Conservation (phyloP, 2,329 filamentous ascomycete genomes). For the Cryphonectria naterciae region DNA sequence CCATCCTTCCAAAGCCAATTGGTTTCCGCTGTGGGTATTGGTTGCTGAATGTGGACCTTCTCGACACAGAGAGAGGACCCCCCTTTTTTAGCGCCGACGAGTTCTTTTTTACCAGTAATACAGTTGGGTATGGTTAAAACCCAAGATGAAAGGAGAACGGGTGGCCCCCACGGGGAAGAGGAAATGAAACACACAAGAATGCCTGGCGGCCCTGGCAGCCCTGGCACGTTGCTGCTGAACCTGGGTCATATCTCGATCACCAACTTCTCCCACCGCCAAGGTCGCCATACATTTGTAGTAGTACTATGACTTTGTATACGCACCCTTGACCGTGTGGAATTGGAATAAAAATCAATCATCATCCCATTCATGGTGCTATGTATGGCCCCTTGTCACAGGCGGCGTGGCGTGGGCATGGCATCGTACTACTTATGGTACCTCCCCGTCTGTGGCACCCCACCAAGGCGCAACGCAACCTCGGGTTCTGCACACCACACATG, state of each 20-base stretch:
- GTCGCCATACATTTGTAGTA: not conserved
- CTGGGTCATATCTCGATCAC: not conserved
- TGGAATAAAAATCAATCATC: not conserved
- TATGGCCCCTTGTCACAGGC: too few species aligned
- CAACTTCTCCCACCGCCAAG: not conserved
- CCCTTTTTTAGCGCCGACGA: not conserved
- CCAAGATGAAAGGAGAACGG: conserved; percentile 7
- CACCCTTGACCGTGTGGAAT: not conserved
- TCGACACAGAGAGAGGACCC: not conserved
- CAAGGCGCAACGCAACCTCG: not conserved
- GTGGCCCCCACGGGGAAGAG: conserved; percentile 1
- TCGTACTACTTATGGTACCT: too few species aligned
- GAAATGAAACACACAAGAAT: not conserved
- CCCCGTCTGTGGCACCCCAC: not conserved
- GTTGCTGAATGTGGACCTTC: not conserved
- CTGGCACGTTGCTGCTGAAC: not conserved
- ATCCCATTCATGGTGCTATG: too few species aligned
- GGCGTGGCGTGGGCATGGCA: too few species aligned
- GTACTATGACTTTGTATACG: not conserved
- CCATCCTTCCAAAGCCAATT: not conserved
- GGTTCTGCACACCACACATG: not conserved
- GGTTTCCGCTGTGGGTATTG: conserved; percentile 1
- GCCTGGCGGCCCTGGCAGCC: not conserved
- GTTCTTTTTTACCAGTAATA: not conserved
- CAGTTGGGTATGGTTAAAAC: not conserved